A percentile compares a stretch with the other conserved stretches of the same genome.
Conservation (phyloP, 768 basidiomycete genomes). For the Boletus barrowsii region DNA sequence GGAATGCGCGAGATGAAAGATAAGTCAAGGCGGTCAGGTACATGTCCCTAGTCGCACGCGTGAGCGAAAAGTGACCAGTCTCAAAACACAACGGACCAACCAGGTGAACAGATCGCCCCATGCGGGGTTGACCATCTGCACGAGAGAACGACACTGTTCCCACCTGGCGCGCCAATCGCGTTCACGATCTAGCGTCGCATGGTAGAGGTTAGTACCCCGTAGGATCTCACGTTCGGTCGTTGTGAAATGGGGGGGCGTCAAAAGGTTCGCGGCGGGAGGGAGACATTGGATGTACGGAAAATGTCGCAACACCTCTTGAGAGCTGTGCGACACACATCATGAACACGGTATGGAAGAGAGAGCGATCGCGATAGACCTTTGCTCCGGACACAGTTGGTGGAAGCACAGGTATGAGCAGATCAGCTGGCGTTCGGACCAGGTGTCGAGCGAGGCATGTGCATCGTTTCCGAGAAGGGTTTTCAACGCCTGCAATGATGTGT, state of each 20-base stretch:
- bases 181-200: slow-evolving; percentile 68
- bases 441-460: slow-evolving; percentile 19
- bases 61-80: slow-evolving; percentile 21
- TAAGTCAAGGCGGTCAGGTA: slow-evolving; percentile 75
- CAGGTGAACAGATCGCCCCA: slow-evolving; percentile 63
- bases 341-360: background rate
- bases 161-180: slow-evolving; percentile 64
- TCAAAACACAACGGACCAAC: slow-evolving; percentile 39
- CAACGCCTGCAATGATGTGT: slow-evolving; percentile 44
- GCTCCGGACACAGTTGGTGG: slow-evolving; percentile 50
- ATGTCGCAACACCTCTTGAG: slow-evolving; percentile 33
- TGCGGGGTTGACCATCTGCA: slow-evolving; percentile 33
- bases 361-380: slow-evolving; percentile 30
- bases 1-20: slow-evolving; percentile 86
- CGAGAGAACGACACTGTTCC: slow-evolving; percentile 45
- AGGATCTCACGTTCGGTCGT: slow-evolving; percentile 59
- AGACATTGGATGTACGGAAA: slow-evolving; percentile 65
- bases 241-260: slow-evolving; percentile 75
- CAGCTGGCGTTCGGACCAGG: slow-evolving; percentile 63
- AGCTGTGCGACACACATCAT: slow-evolving; percentile 7
- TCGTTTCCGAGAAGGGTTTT: slow-evolving; percentile 34
- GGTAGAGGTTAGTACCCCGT: slow-evolving; percentile 76
- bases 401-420: slow-evolving; percentile 65
- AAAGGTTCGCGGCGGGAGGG: slow-evolving; percentile 52
- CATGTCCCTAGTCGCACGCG: slow-evolving; percentile 49